A percentile compares a stretch with the other conserved stretches of the same genome.
Evolutionary conservation across 1,139 yeast genomes (phyloP).

Genomic region (Taphrina pruni): DNA sequence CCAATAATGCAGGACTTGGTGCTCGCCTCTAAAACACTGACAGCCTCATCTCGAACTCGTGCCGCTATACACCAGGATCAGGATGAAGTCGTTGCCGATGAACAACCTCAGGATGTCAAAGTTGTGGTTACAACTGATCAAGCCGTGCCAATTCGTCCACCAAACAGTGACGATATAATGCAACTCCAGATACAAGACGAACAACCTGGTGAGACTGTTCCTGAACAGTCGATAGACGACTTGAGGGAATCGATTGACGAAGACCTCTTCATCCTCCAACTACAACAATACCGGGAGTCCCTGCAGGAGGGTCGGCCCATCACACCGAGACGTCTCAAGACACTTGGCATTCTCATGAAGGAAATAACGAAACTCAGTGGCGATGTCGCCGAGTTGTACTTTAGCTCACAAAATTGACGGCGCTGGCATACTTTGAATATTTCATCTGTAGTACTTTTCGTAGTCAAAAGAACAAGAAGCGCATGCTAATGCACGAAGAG

Average conservation of each 20-base stretch:
- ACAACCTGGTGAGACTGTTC: background rate
- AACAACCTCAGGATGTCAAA: background rate
- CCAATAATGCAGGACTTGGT: constrained; percentile 9
- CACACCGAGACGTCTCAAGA: constrained; percentile 14
- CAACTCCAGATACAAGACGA: constrained; percentile 18
- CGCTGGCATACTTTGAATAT: background rate
- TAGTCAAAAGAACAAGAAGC: background rate
- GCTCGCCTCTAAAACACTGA: background rate
- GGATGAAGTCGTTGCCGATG: background rate
- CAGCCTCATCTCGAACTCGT: background rate
- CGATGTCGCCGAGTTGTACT: constrained; percentile 15
- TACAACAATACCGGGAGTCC: constrained; percentile 33
- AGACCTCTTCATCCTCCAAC: constrained; percentile 34
- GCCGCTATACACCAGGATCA: constrained; percentile 1
- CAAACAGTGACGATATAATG: constrained; percentile 23
- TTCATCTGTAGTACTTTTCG: background rate
- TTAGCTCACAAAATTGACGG: constrained; percentile 1
- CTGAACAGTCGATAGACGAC: constrained; percentile 1
- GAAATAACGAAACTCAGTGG: constrained; percentile 25
- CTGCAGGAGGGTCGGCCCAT: constrained; percentile 18
- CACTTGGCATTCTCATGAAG: constrained; percentile 24
- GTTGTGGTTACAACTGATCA: background rate
- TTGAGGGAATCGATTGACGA: constrained; percentile 22
- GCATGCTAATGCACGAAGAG: background rate
- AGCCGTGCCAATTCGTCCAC: background rate